Percentiles rank a stretch among this genome's conserved stretches.
phyloP scores from a whole-genome alignment of 2,329 filamentous ascomycete genomes.

The Fusarium longipes region DNA sequence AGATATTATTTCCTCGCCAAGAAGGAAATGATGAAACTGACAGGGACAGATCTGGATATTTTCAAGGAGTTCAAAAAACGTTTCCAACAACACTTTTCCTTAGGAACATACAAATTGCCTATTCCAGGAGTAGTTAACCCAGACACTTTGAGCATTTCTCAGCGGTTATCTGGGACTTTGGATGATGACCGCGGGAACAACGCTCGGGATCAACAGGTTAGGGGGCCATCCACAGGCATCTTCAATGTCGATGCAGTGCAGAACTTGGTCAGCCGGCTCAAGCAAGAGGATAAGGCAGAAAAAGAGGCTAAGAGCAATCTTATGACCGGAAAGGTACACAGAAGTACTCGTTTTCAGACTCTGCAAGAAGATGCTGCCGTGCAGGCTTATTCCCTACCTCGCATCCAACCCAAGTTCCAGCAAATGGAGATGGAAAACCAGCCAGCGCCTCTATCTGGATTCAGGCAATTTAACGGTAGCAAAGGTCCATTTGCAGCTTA shows the following conservation, averaged over 20 bases:
- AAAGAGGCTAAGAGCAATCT: slow-evolving; percentile 7
- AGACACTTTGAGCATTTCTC: slow-evolving; percentile 28
- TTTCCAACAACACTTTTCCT: slow-evolving; percentile 17
- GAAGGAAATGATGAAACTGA: slow-evolving; percentile 37
- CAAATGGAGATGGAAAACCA: slow-evolving; percentile 15
- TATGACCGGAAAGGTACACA: neutral
- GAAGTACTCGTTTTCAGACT: neutral
- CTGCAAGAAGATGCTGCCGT: slow-evolving; percentile 20
- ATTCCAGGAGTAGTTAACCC: slow-evolving; percentile 17
- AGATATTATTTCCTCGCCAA: slow-evolving; percentile 39
- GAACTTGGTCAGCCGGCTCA: slow-evolving; percentile 2
- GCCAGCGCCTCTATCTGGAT: slow-evolving; percentile 9
- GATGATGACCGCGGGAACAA: slow-evolving; percentile 22
- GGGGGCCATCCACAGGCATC: slow-evolving; percentile 28
- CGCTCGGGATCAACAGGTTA: neutral
- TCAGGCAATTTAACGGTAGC: neutral
- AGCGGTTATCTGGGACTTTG: slow-evolving; percentile 35
- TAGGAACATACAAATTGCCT: slow-evolving; percentile 35
- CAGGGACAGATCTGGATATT: slow-evolving; percentile 12
- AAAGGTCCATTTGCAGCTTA: slow-evolving; percentile 19
- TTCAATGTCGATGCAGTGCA: slow-evolving; percentile 23
- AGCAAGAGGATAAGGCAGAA: neutral
- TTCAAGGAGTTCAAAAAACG: slow-evolving; percentile 28
- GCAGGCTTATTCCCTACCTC: slow-evolving; percentile 10
- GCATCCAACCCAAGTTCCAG: slow-evolving; percentile 27